Base-by-base conservation (phyloP, 2,329 filamentous ascomycete genomes). In the Pseudodiploospora longispora region DNA sequence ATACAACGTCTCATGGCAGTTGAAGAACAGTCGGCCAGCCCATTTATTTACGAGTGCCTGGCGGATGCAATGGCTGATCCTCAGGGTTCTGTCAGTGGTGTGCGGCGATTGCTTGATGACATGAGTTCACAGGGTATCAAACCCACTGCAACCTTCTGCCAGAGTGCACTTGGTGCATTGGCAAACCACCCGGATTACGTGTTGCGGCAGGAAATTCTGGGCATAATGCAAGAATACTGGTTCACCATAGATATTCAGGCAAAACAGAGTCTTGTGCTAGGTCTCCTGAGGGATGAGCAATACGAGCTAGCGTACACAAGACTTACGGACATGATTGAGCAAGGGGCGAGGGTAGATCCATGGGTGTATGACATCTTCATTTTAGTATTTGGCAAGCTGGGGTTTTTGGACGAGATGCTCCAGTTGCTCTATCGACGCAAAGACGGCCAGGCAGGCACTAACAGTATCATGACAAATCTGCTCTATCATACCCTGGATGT, bases 161-260 rank as follows among this genome's bases (percentile, higher is more conserved):
- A 90, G 61, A 78, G 78, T 49, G 78, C 83, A 3, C 66, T 96
- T 19, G 50, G 85, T 71, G 83, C 78, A 5, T 71, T 96, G 27
- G 79, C 86, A 1, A 78, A 93, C 6, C 93, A 97, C 59, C 87
- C 91, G 0, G 86, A 97, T 62, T 91, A 94, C 54, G 53, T 88
- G 5, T 67, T 93, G 27, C 81, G 89, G 32, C 75, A 78, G 42
- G 73, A 82, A 32, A 73, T 95, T 4, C 67, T 96, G 34, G 68
- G 78, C 43, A 81, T 83, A 44, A 88, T 93, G 84, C 78, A 79
- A 55, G 72, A 79, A 44, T 74, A 79, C 50, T 95, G 88, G 85
- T 59, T 61, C 39, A 49, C 55, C 2, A 51, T 61, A 6, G 36
- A 75, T 72, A 8, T 70, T 74, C 68, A 77, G 6, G 83, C 81